Evolutionary conservation across 2,329 filamentous ascomycete genomes (phyloP).

Genomic region (Cladosporium phlei): DNA sequence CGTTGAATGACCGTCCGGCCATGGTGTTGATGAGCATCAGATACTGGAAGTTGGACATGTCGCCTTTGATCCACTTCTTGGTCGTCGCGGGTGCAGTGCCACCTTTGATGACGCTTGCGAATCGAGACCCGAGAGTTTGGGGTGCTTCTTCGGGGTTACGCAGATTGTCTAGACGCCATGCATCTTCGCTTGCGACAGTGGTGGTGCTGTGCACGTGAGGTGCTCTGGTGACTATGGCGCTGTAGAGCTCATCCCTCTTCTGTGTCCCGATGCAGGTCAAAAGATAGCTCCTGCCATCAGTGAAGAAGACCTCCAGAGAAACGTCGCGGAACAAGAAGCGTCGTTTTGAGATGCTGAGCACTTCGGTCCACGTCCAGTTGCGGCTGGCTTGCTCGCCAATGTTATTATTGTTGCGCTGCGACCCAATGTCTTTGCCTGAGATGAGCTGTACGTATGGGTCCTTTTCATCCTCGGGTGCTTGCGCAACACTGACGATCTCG

Average conservation of each 20-base stretch:
- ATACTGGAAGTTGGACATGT: constrained; percentile 98
- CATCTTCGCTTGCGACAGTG: constrained; percentile 68
- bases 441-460: constrained; percentile 96
- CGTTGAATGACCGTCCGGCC: constrained; percentile 94
- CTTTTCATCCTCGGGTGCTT: constrained; percentile 85
- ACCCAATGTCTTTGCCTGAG: constrained; percentile 65
- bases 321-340: constrained; percentile 94
- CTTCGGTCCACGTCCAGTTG: constrained; percentile 89
- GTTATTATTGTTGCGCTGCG: constrained; percentile 45
- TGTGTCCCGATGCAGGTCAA: constrained; percentile 73
- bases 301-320: constrained; percentile 95
- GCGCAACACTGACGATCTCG: constrained; percentile 94
- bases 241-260: constrained; percentile 74
- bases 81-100: constrained; percentile 78
- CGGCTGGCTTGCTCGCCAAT: constrained; percentile 70
- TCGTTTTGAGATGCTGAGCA: constrained; percentile 92
- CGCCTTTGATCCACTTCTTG: constrained; percentile 83
- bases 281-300: constrained; percentile 90
- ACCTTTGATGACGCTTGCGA: constrained; percentile 86
- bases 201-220: constrained; percentile 65
- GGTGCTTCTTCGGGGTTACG: constrained; percentile 61
- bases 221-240: constrained; percentile 70
- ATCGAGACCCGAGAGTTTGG: constrained; percentile 74
- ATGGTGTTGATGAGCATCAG: constrained; percentile 98
- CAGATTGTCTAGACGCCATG: constrained; percentile 85